Evolutionary conservation across 139 green algal genomes (phyloP), one percentile per base, ranked within the genome.

Genomic region (Auxenochlorella pyrenoidosa): DNA sequence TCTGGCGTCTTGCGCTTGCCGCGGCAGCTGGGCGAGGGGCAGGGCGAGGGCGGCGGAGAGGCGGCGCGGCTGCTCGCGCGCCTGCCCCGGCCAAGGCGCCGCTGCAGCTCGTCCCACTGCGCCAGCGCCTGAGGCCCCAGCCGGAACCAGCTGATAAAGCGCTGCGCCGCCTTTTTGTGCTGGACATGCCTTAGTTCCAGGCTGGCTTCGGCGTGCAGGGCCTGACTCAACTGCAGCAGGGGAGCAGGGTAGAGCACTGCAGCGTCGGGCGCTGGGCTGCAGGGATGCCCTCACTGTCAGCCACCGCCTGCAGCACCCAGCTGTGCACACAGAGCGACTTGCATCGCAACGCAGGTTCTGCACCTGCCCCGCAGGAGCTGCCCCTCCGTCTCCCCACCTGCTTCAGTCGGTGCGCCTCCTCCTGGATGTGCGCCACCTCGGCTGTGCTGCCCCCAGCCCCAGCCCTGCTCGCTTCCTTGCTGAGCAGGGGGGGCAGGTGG

Each of bases 1-100:
- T 86, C 82, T 1, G 82, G 82, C n/a, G 82, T 75, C 82, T 86
- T 86, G 82, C 82, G 82, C 44, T 85, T 85, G 79, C 60, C 28
- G 18, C 60, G 60, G 4, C 71, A 26, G 40, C 22, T 13, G 60
- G 60, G 79, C 15, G 60, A 80, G 66, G 82, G 66, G 21, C n/a
- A 80, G n/a, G 51, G 54, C 8, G 34, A 19, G n/a, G 12, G 75
- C 6, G 21, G 22, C 40, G 16, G 72, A 36, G 34, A 28, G 22
- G 18, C 40, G 21, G 16, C 12, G 77, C 75, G 5, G 47, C 18
- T 5, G 76, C 47, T 18, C 32, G 47, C 19, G 44, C 51, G 32
- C 47, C 32, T 21, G 76, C 32, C 15, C 44, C 47, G 32, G 3
- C n/a, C 76, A 32, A 6, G 12, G 32, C 79, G 44, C 8, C 24